Base-by-base conservation (phyloP, 2,329 filamentous ascomycete species). In the Calonectria pauciramosa region DNA sequence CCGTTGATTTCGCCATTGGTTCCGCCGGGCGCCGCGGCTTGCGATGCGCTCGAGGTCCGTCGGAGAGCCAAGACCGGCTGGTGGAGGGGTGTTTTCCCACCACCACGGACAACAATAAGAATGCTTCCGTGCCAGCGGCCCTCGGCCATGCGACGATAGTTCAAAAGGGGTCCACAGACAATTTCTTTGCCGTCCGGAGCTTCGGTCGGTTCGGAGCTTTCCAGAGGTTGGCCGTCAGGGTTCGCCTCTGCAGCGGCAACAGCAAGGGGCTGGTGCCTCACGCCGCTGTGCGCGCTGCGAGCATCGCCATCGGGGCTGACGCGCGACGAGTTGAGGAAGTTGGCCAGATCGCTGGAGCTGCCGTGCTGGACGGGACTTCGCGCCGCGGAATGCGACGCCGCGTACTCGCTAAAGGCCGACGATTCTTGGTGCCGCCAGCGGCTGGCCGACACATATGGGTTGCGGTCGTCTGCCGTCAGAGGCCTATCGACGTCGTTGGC, bases 81-180 rank as follows among this genome's bases (percentile, higher is more conserved):
- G 68, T 87, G 83, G 1, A 90, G 89, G 75, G 91, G 90, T 26
- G 88, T 87, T 81, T 91, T 86, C 73, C 90, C 92, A 30, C 94
- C 94, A 6, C 95, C 94, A 67, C 90, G 92, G 20, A 93, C 94
- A 68, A 98, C 95, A 65, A 98, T 87, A 80, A 98, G 87, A 10
- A 98, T 94, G 83, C 95, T 98, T 72, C 96, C 96, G 80, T 94
- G 89, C 96, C 96, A 99, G 51, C 86, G 86, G 34, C 89, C 90
- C 80, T 93, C 91, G 77, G 93, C 91, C 91, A 94, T 96, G 81
- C 91, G 91, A 77, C 93, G 90, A 84, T 96, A 96, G 85, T 96
- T 96, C 76, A 96, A 86, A 77, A 96, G 86, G 26, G 94, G 94
- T 0, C 94, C 94, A 79, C 91, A 93, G 18, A 94, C 87, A 34